phyloP scores from a whole-genome alignment of 2,329 filamentous ascomycete species.

The Colletotrichum sansevieriae region DNA sequence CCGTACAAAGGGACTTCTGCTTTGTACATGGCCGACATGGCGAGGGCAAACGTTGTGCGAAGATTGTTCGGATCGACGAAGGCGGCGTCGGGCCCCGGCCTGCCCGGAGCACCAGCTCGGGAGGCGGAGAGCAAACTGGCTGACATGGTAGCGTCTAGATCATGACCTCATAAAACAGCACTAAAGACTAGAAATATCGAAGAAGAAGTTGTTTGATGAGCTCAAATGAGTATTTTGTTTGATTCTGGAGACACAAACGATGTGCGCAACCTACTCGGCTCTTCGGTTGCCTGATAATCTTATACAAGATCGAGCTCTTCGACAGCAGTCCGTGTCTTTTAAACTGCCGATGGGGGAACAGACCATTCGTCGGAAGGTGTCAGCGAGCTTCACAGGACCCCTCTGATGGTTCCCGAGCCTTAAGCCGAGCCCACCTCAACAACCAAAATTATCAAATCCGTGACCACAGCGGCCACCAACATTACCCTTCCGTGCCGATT shows the following conservation, averaged over 20 bases:
- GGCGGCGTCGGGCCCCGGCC: neutral
- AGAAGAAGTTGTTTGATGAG: neutral
- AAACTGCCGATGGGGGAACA: neutral
- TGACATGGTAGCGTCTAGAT: neutral
- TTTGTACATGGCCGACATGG: constrained; percentile 53
- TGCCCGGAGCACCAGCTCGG: neutral
- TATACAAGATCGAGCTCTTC: neutral
- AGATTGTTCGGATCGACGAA: constrained; percentile 43
- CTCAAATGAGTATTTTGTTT: accelerated
- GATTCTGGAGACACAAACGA: neutral
- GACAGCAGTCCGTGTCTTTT: neutral
- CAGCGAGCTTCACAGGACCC: constrained; percentile 7
- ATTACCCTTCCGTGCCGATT: neutral
- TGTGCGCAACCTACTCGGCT: neutral
- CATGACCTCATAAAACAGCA: too few relatives aligned
- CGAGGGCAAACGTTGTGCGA: constrained; percentile 47
- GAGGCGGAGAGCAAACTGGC: constrained; percentile 11
- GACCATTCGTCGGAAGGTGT: neutral
- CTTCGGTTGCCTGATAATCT: neutral
- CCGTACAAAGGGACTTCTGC: constrained; percentile 53
- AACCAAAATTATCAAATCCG: too few relatives aligned
- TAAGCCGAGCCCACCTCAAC: constrained; percentile 3
- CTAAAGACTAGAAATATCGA: too few relatives aligned
- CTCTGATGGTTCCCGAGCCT: constrained; percentile 3
- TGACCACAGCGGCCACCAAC: too few relatives aligned